Base-by-base conservation (phyloP, 2,329 filamentous ascomycete genomes). In the Fusarium sterilihyphosum region DNA sequence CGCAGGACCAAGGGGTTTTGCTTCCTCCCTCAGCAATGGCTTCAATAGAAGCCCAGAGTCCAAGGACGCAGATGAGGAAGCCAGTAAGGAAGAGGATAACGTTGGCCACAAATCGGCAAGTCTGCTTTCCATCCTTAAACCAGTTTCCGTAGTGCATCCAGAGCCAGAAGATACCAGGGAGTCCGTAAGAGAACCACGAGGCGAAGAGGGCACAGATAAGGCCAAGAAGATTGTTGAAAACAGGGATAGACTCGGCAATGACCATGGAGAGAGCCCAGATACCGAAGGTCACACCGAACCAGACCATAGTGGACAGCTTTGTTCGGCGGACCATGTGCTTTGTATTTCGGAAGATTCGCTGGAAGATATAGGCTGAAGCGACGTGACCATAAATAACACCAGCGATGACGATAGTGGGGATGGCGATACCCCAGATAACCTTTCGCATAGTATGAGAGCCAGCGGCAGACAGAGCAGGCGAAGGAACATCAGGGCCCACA, bases 381-480 rank as follows among this genome's bases (percentile, higher is more conserved):
- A 93, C 89, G 67, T 92, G 89, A 18, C 88, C 91, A 78, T 92
- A 91, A 71, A 94, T 92, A 12, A 93, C 91, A 61, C 92, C 92
- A 0, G 92, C 90, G 57, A 94, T 89, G 54, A 94, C 84, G 66
- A 94, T 93, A 5, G 72, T 75, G 1, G 92, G 92, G 6, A 92
- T 85, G 1, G 92, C 92, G 67, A 94, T 84, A 31, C 90, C 91
- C 82, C 90, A 94, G 18, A 92, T 91, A 17, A 92, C 83, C 78
- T 93, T 93, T 29, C 88, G 85, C 53, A 93, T 82, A 0, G 86
- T 77, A 4, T 80, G 80, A 0, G 81, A 82, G 8, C 86, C 85
- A 13, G 91, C 88, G 12, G 90, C 90, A 13, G 90, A 89, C 3
- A 94, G 86, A 0, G 92, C 92, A 1, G 92, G 92, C 4, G 89